A percentile compares a stretch with the other conserved stretches of the same genome.
Evolutionary conservation across 148 eudicot species (phyloP).

Genomic region (Bassia scoparia): DNA sequence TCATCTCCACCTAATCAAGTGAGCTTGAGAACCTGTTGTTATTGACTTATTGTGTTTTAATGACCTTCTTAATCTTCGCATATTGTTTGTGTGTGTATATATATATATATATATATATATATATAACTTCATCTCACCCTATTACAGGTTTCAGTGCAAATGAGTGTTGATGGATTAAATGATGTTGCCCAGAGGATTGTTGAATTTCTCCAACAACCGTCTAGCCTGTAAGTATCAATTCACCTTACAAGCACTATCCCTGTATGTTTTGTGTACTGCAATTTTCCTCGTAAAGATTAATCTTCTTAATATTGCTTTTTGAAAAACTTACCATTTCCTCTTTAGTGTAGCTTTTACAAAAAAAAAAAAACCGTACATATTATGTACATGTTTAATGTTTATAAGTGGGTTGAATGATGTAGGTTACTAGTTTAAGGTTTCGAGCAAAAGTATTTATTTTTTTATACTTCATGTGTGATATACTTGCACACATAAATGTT

Average conservation of each 20-base stretch:
- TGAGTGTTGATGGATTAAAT: conserved; percentile 57
- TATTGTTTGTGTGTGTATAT: no score
- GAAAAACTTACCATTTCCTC: neutral
- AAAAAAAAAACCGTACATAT: neutral
- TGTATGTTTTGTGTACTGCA: neutral
- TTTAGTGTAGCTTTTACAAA: neutral
- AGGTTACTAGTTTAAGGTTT: neutral
- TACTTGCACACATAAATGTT: neutral
- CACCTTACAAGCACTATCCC: neutral
- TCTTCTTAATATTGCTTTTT: neutral
- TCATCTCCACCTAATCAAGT: conserved; percentile 52
- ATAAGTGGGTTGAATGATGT: neutral
- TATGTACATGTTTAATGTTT: neutral
- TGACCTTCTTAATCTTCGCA: no score
- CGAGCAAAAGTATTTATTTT: neutral
- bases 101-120: no score
- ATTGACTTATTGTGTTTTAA: no score
- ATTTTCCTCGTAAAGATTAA: neutral
- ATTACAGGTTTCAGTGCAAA: conserved; percentile 51
- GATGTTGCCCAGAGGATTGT: conserved; percentile 64
- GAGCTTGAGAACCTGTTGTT: conserved; percentile 12
- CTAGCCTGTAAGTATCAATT: conserved; percentile 53
- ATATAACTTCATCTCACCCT: conserved; percentile 2
- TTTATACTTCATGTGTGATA: neutral
- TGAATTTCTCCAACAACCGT: conserved; percentile 62